Evolutionary conservation across 441 rosid genomes (phyloP).

Genomic region (Kokia cookei): DNA sequence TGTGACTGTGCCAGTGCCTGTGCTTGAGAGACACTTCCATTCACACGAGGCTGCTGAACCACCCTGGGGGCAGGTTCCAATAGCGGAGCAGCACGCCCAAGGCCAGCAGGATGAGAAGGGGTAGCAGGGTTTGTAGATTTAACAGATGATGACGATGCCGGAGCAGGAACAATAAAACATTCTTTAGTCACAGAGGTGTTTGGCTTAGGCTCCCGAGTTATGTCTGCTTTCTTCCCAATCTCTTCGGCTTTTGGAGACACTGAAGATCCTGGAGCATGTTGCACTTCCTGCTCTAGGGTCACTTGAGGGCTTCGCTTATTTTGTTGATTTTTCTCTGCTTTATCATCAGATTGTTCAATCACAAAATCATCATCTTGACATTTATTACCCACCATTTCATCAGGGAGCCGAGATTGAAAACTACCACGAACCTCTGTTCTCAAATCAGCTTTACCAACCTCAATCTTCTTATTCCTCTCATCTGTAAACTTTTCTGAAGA

Average conservation of each 20-base stretch:
- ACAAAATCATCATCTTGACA: conserved; percentile 9
- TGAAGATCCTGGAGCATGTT: conserved; percentile 5
- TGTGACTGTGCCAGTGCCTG: conserved; percentile 29
- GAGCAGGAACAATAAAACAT: conserved; percentile 18
- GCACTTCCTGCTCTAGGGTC: conserved; percentile 6
- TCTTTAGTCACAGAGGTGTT: conserved; percentile 17
- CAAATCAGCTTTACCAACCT: conserved; percentile 9
- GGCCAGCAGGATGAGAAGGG: conserved; percentile 83
- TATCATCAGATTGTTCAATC: conserved; percentile 22
- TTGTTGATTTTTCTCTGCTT: conserved; percentile 13
- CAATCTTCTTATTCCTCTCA: conserved; percentile 25
- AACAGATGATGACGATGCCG: conserved; percentile 30
- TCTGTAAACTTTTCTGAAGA: conserved; percentile 19
- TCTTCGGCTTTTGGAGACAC: conserved; percentile 11
- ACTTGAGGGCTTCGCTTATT: conserved; percentile 18
- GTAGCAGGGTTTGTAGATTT: conserved; percentile 33
- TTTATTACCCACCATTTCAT: conserved; percentile 12
- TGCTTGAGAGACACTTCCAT: conserved; percentile 50
- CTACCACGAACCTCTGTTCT: conserved; percentile 14
- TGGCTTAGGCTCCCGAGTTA: conserved; percentile 20
- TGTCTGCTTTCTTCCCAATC: conserved; percentile 11
- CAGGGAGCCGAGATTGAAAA: conserved; percentile 22
- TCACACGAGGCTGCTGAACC: conserved; percentile 71
- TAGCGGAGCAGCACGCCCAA: conserved; percentile 78
- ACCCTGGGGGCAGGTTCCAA: conserved; percentile 70